Evolutionary conservation across 805 yeast species (phyloP), one percentile per base, ranked within the genome.

Genomic region (Kuraishia ogatae): DNA sequence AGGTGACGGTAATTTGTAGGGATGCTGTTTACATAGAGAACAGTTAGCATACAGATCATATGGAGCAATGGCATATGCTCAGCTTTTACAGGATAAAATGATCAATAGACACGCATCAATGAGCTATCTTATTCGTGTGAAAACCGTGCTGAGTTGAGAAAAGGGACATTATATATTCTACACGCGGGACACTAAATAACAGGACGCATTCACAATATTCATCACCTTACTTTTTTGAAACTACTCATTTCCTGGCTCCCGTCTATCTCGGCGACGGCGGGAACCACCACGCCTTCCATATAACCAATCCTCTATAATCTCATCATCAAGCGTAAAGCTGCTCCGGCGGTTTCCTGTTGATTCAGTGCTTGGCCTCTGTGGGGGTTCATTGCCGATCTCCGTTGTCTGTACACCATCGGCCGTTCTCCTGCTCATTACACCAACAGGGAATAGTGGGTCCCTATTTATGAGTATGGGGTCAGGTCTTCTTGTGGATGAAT

Each of bases 1-100:
- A 75, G 51, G 73, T 83, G 29, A 78, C 84, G 1, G 65, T 80
- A 11, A 63, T 77, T n/a, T 82, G 87, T 60, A 77, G 84, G 62
- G 84, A 81, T 47, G 75, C 80, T 2, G 82, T 82, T 13, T 77
- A 74, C 54, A 67, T 77, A 15, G 82, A 69, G 43, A 20, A 39
- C n/a, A 51, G 52, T 23, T n/a, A 43, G 39, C 35, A 50, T 19
- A 6, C 11, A 6, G 11, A 43, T 43, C 21, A 19, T n/a, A 6
- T 43, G 11, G 5, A 19, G 48, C 21, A n/a, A n/a, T n/a, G n/a
- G n/a, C n/a, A n/a, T n/a, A n/a, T n/a, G n/a, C n/a, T n/a, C n/a
- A n/a, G n/a, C n/a, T n/a, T n/a, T n/a, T n/a, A 17, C 48, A 43
- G 17, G 19, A 19, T 43, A 43, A 8, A 43, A 13, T 43, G 48